Base-by-base conservation (phyloP, 306 rosid genomes). In the Malus domestica region DNA sequence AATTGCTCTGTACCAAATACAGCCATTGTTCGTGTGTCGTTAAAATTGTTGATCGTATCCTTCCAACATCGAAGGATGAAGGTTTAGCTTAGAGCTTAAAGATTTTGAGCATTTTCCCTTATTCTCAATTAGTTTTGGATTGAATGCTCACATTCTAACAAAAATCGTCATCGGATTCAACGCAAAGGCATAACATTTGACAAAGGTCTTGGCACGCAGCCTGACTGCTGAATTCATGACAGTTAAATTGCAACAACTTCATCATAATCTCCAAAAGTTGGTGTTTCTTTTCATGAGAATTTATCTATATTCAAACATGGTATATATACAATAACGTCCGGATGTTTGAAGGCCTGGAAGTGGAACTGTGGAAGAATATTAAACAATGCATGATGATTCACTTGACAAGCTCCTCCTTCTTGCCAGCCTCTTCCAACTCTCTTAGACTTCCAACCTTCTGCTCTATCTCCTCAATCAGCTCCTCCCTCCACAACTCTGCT, bases 391-490 rank as follows among this genome's bases (percentile, higher is more conserved):
- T n/a, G 13, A 57, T 57, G 62, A 78, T 61, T 78, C 64, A 76
- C 80, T 84, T 58, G 59, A 33, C 80, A 27, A 78, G 68, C 83
- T 73, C 77, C 51, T 92, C 89, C 68, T 92, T 86, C 80, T 84
- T 92, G 45, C 80, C 84, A 55, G 90, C 93, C 75, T 92, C 96
- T 84, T 92, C 97, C 76, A 92, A 79, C 72, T 92, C 97, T 72
- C 81, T 80, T 68, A 92, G 83, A 32, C 93, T 93, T 83, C 95
- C 97, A 70, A 88, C 96, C 84, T 87, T 92, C 74, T 85, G 92
- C 70, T 92, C 96, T 67, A 92, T 92, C 86, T 90, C 97, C 87
- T 92, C 97, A 64, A 92, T 88, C 78, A 92, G 81, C 83, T 92
- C 97, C 83, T 92, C 97, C 4, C 90, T 76, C 96, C 92, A 90